Evolutionary conservation across 1,284 basidiomycete species (phyloP).

Genomic region (Pseudozyma hubeiensis): DNA sequence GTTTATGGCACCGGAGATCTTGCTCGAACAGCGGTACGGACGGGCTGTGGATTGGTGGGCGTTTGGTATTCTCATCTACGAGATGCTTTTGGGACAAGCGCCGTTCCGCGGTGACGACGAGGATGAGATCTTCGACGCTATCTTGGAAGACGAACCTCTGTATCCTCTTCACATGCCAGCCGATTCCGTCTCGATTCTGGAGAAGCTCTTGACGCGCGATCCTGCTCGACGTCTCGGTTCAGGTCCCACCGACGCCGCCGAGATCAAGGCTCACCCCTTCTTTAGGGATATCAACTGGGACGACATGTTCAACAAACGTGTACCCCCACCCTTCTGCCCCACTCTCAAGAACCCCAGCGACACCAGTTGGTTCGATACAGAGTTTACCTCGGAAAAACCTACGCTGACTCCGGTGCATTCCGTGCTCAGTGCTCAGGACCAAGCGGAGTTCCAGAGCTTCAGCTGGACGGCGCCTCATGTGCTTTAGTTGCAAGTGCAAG

Average conservation of each 20-base stretch:
- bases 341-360: slow-evolving; percentile 77
- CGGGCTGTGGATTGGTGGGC: slow-evolving; percentile 99
- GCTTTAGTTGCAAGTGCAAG: neutral
- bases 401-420: slow-evolving; percentile 97
- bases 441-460: slow-evolving; percentile 72
- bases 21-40: slow-evolving; percentile 96
- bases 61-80: slow-evolving; percentile 97
- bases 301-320: slow-evolving; percentile 93
- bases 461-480: slow-evolving; percentile 55
- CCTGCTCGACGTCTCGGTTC: slow-evolving; percentile 92
- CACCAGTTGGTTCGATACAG: slow-evolving; percentile 88
- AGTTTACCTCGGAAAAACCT: slow-evolving; percentile 96
- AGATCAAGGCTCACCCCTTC: slow-evolving; percentile 97
- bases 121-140: slow-evolving; percentile 99
- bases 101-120: slow-evolving; percentile 99
- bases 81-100: slow-evolving; percentile 98
- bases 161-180: slow-evolving; percentile 99
- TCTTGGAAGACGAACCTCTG: slow-evolving; percentile 95
- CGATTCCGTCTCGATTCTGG: slow-evolving; percentile 93
- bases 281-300: slow-evolving; percentile 98
- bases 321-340: slow-evolving; percentile 96
- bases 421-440: slow-evolving; percentile 89
- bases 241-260: slow-evolving; percentile 91
- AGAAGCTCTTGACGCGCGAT: slow-evolving; percentile 92
- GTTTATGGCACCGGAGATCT: slow-evolving; percentile 99